Conservation (phyloP, 2,329 filamentous ascomycete species). For the Trichoderma koningiopsis region DNA sequence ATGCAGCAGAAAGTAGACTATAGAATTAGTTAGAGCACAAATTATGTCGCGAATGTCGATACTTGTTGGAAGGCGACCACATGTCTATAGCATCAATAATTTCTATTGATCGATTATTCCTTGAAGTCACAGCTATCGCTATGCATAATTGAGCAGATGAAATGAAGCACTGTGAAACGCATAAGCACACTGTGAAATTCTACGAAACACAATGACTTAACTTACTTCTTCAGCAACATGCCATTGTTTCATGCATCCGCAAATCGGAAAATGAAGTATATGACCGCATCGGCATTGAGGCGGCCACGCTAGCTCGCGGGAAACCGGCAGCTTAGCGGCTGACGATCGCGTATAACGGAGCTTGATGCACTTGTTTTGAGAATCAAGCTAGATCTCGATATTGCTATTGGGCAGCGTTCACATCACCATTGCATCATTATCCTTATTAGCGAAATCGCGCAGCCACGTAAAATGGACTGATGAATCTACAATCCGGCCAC, state of each 20-base stretch:
- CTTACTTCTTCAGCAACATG: neutral
- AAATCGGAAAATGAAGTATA: neutral
- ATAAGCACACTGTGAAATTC: neutral
- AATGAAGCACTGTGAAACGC: neutral
- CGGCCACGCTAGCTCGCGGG: neutral
- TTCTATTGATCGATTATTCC: neutral
- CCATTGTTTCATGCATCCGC: neutral
- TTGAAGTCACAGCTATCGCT: neutral
- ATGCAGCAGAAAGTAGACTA: neutral
- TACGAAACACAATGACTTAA: neutral
- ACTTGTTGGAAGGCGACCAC: neutral
- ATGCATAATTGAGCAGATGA: neutral
- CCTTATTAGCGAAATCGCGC: neutral
- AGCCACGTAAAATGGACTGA: neutral
- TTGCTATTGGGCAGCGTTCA: neutral
- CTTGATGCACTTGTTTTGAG: neutral
- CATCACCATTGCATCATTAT: conserved; percentile 23
- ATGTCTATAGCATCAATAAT: neutral
- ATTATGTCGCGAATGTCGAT: neutral
- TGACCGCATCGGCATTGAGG: neutral
- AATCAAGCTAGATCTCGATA: neutral
- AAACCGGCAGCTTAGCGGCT: conserved; percentile 19
- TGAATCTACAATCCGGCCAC: neutral
- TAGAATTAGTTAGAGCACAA: too few species aligned
- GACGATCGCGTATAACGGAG: neutral